Base-by-base conservation (phyloP, 805 yeast genomes). In the Candida palmyrensis region DNA sequence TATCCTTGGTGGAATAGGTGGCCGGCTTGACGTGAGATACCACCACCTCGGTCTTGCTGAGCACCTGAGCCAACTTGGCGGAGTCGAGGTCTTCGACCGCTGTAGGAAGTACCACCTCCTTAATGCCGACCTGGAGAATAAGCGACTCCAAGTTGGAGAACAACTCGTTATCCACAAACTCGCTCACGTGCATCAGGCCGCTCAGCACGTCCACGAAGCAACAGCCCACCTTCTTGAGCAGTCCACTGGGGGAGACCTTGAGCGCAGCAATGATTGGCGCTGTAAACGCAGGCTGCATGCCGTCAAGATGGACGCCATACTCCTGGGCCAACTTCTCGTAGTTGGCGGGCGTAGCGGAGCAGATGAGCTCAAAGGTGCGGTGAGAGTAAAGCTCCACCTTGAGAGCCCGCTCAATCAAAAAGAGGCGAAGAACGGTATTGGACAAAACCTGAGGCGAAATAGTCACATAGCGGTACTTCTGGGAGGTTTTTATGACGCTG, bases 301-400 rank as follows among this genome's bases (percentile, higher is more conserved):
- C 88, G 43, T 85, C 96, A 29, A 65, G 45, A 33, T 62, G 62
- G 14, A 63, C 48, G 5, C 59, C 62, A 41, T 65, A 66, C 30
- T 55, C 62, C 30, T 45, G 49, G 6, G 62, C 47, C 29, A 65
- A 45, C 6, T 43, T 78, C 38, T 80, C 84, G 31, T 89, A 61
- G 55, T 92, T 89, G 5, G 98, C 98, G 0, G 97, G 97, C 1
- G 95, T 81, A 0, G 96, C 96, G 27, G 68, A 59, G 37, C 65
- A 72, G 41, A 62, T 44, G 33, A 73, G 60, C 31, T 56, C 66
- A 74, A 95, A 90, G 40, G 57, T 61, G 50, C 70, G 76, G 41
- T 49, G 50, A 44, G 78, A 79, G 53, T 83, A 90, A 12, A 92
- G 73, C 50, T 89, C 96, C 12, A 92, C 73, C 53, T 87, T 87